These are phyloP conservation scores for Lotus japonicus DNA, from an alignment of 306 rosid genomes.

Conservation along the genomic window DNA sequence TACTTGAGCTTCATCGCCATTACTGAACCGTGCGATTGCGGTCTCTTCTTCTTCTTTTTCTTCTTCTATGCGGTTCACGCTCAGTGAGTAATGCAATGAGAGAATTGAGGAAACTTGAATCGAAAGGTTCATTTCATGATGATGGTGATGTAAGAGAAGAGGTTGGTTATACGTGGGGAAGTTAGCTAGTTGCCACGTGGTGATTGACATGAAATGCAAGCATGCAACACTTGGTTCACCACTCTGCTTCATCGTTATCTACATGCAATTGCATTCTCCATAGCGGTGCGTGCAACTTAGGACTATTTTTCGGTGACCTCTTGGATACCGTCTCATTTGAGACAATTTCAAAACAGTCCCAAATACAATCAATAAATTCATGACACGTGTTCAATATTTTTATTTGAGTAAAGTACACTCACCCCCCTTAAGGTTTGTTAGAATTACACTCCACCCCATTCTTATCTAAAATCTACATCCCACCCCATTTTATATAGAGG, in stretches of 20 bases:
- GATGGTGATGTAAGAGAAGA: too few species aligned
- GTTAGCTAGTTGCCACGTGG: conserved; percentile 22
- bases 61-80: too few species aligned
- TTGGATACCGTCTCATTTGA: too few species aligned
- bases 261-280: neutral
- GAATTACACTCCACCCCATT: too few species aligned
- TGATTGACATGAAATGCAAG: conserved; percentile 16
- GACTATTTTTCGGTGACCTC: too few species aligned
- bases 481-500: too few species aligned
- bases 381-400: too few species aligned
- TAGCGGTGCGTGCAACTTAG: neutral
- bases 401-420: too few species aligned
- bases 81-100: neutral
- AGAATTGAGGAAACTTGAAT: neutral
- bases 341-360: too few species aligned
- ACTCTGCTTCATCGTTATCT: neutral
- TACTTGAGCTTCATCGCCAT: conserved; percentile 43
- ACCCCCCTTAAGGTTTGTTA: too few species aligned
- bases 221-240: conserved; percentile 28
- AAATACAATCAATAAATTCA: too few species aligned
- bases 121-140: neutral
- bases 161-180: conserved; percentile 19
- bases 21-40: conserved; percentile 5
- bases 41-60: neutral
- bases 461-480: too few species aligned